phyloP scores from a whole-genome alignment of 2,329 filamentous ascomycete species.

The Fusarium poae region DNA sequence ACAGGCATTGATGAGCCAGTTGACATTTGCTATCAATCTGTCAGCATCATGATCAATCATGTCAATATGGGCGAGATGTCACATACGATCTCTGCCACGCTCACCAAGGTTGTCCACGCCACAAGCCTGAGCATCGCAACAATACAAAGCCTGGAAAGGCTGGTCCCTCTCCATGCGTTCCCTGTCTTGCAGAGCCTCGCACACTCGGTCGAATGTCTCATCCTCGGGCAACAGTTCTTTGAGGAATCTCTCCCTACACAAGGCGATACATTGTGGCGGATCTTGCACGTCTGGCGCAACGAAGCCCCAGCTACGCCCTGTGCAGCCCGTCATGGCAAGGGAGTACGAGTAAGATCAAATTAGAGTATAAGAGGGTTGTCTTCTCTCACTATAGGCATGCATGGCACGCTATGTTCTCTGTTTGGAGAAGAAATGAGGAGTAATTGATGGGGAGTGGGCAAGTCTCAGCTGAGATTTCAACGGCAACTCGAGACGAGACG shows the following conservation, averaged over 20 bases:
- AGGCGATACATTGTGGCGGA: conserved; percentile 52
- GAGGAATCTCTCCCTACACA: conserved; percentile 54
- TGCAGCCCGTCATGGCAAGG: conserved; percentile 36
- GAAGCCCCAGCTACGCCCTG: conserved; percentile 49
- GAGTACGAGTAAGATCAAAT: background rate
- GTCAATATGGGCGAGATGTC: conserved; percentile 1
- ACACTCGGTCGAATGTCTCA: conserved; percentile 52
- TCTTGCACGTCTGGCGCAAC: conserved; percentile 50
- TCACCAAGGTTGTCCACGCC: conserved; percentile 57
- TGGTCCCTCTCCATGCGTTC: conserved; percentile 44
- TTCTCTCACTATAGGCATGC: conserved; percentile 23
- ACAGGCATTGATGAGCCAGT: conserved; percentile 65
- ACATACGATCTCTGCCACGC: conserved; percentile 60
- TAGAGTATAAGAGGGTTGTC: conserved; percentile 8
- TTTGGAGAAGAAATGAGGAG: background rate
- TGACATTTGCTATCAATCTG: conserved; percentile 60
- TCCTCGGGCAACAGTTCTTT: conserved; percentile 45
- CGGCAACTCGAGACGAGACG: conserved; percentile 41
- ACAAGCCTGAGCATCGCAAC: conserved; percentile 65
- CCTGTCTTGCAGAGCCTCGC: conserved; percentile 51
- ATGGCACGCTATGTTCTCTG: conserved; percentile 28
- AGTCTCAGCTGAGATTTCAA: conserved; percentile 42
- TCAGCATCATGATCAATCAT: conserved; percentile 25
- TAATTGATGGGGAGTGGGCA: conserved; percentile 4
- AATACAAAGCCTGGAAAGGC: conserved; percentile 63